Percentiles rank a stretch among this genome's conserved stretches.
Evolutionary conservation across 78 protist genomes (phyloP).

Genomic region (Cavenderia fasciculata): DNA sequence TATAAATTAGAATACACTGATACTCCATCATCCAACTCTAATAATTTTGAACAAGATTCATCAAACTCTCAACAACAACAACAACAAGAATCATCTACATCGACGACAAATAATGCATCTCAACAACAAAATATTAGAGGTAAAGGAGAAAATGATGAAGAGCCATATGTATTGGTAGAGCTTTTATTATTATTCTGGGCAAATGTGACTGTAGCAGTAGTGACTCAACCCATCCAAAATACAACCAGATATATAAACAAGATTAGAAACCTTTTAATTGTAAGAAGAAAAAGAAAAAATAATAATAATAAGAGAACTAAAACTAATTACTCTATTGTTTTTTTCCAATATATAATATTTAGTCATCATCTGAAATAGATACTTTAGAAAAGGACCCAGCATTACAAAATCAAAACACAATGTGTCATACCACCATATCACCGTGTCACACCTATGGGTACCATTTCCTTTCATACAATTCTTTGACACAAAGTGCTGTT

Average conservation of each 20-base stretch:
- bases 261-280: conserved; percentile 7
- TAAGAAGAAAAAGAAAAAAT: not conserved
- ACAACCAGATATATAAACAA: conserved; percentile 19
- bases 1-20: not conserved
- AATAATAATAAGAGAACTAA: conserved; percentile 5
- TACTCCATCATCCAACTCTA: not conserved
- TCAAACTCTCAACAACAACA: conserved; percentile 29
- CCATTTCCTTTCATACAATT: conserved; percentile 29
- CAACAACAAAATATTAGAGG: not conserved
- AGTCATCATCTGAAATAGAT: not conserved
- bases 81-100: conserved; percentile 25
- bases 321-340: no score
- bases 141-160: not conserved
- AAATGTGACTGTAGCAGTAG: conserved; percentile 23
- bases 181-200: not conserved
- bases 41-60: no score
- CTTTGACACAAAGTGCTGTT: conserved; percentile 16
- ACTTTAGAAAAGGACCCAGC: not conserved
- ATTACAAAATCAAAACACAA: not conserved
- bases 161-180: not conserved
- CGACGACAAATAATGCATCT: not conserved
- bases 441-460: conserved; percentile 17
- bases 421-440: conserved; percentile 18
- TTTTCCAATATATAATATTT: no score
- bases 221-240: not conserved